These are phyloP conservation scores for Plasmodium yoelii DNA, from an alignment of 169 alveolate genomes.

Conservation along the genomic window DNA sequence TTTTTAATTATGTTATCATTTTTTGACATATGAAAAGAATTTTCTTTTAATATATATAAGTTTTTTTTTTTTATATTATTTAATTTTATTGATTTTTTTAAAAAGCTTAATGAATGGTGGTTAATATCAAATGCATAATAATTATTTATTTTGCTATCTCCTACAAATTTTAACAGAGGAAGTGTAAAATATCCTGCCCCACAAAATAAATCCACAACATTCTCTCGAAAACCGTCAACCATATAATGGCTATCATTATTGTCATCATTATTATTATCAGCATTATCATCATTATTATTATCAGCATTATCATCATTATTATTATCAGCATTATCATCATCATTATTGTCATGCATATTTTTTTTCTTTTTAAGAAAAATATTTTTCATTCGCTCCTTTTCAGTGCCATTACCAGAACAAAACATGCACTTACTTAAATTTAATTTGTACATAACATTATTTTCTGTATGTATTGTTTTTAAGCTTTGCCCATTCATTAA, in stretches of 20 bases:
- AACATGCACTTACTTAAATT: conserved; percentile 82
- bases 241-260: conserved; percentile 7
- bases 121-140: conserved; percentile 82
- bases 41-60: conserved; percentile 10
- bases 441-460: conserved; percentile 77
- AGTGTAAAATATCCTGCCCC: conserved; percentile 86
- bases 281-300: too few species aligned
- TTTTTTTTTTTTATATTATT: conserved; percentile 29
- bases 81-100: conserved; percentile 21
- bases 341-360: conserved; percentile 48
- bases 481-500: conserved; percentile 61
- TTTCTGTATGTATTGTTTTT: conserved; percentile 73
- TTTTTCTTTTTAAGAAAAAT: conserved; percentile 2
- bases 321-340: too few species aligned
- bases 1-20: conserved; percentile 75
- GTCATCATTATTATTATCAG: too few species aligned
- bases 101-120: conserved; percentile 49
- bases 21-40: conserved; percentile 44
- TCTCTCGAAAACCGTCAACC: conserved; percentile 30
- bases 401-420: conserved; percentile 84
- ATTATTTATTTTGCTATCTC: conserved; percentile 42
- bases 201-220: conserved; percentile 86
- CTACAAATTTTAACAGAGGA: conserved; percentile 78
- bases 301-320: too few species aligned
- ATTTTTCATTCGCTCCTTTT: conserved; percentile 70